These are phyloP conservation scores for Alternaria alternata DNA, from an alignment of 2,329 filamentous ascomycete genomes.

Conservation along the genomic window DNA sequence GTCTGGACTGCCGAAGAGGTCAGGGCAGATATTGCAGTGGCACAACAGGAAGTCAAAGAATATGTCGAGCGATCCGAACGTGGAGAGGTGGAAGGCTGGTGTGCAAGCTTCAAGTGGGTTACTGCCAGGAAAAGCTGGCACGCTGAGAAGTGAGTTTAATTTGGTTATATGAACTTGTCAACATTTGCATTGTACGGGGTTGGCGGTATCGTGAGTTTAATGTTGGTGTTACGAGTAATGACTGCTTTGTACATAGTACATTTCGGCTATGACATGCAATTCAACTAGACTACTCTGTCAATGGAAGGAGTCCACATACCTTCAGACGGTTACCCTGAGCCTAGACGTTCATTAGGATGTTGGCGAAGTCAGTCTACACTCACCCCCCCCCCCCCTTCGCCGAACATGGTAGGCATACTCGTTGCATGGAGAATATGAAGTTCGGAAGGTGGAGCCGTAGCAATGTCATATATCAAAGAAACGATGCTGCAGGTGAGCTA, in stretches of 20 bases:
- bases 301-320: background rate
- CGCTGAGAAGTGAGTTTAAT: constrained; percentile 6
- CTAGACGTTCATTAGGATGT: background rate
- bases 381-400: background rate
- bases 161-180: background rate
- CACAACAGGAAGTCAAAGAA: constrained; percentile 38
- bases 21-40: constrained; percentile 26
- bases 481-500: background rate
- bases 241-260: background rate
- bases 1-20: constrained; percentile 44
- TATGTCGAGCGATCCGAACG: constrained; percentile 36
- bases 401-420: background rate
- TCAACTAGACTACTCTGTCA: background rate
- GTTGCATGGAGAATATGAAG: background rate
- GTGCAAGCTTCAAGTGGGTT: constrained; percentile 49
- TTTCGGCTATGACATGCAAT: background rate
- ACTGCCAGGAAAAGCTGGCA: constrained; percentile 43
- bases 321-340: background rate
- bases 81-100: constrained; percentile 43
- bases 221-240: background rate
- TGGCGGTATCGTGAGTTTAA: background rate
- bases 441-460: constrained; percentile 17
- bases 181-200: background rate
- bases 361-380: background rate
- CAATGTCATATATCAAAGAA: background rate